Evolutionary conservation across 2,329 filamentous ascomycete species (phyloP).

Genomic region (Aspergillus bombycis): DNA sequence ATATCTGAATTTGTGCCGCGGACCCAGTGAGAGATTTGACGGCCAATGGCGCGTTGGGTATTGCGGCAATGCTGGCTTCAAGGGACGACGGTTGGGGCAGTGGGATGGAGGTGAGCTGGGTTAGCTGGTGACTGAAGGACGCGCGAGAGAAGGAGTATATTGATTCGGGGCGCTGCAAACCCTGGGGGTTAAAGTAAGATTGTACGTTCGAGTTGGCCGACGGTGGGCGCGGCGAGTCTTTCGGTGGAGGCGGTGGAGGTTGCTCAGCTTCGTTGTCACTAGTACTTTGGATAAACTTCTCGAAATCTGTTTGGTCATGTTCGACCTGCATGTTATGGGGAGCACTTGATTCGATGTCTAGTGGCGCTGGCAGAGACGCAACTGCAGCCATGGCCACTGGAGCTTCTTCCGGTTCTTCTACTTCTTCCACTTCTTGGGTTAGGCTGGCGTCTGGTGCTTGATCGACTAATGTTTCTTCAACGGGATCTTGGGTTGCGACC

Average conservation of each 20-base stretch:
- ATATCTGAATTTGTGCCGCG: slow-evolving; percentile 88
- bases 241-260: slow-evolving; percentile 40
- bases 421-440: slow-evolving; percentile 10
- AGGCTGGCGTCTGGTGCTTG: neutral
- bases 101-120: slow-evolving; percentile 86
- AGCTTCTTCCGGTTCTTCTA: slow-evolving; percentile 10
- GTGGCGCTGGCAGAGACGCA: slow-evolving; percentile 29
- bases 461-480: neutral
- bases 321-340: slow-evolving; percentile 17
- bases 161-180: slow-evolving; percentile 71
- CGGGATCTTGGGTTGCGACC: neutral
- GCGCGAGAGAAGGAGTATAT: slow-evolving; percentile 91
- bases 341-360: slow-evolving; percentile 17
- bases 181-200: slow-evolving; percentile 49
- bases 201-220: slow-evolving; percentile 35
- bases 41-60: slow-evolving; percentile 82
- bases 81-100: slow-evolving; percentile 84
- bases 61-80: slow-evolving; percentile 79
- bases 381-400: slow-evolving; percentile 34
- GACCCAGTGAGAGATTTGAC: slow-evolving; percentile 81
- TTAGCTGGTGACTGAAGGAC: slow-evolving; percentile 91
- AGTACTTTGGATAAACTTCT: slow-evolving; percentile 46
- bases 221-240: slow-evolving; percentile 35
- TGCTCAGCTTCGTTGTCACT: slow-evolving; percentile 34
- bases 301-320: slow-evolving; percentile 41